These are phyloP conservation scores for Firmiana major DNA, from an alignment of 345 rosid species.

Conservation along the genomic window DNA sequence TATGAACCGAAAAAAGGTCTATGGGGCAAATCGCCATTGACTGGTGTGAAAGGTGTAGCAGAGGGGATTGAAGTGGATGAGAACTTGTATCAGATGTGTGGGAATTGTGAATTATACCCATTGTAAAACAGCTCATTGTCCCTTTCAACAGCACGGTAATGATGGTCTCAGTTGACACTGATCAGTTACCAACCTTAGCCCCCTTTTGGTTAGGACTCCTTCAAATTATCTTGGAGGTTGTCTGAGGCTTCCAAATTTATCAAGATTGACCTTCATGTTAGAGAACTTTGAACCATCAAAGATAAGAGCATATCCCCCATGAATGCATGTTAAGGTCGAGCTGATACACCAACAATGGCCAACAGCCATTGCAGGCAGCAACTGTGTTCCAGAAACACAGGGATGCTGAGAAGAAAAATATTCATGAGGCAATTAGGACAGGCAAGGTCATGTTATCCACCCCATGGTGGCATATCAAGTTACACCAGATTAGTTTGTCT, in stretches of 20 bases:
- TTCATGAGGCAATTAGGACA: neutral
- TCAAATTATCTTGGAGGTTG: neutral
- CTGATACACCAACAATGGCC: neutral
- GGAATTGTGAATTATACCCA: neutral
- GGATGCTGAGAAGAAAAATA: neutral
- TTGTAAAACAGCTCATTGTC: too few relatives aligned
- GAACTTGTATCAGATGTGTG: too few relatives aligned
- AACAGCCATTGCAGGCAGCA: neutral
- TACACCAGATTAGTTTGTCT: conserved; percentile 22
- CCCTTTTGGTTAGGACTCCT: too few relatives aligned
- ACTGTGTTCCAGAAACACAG: neutral
- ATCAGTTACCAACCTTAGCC: neutral
- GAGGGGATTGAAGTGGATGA: neutral
- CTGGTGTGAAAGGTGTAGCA: neutral
- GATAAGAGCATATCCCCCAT: neutral
- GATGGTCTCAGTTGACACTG: neutral
- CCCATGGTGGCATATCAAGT: conserved; percentile 16
- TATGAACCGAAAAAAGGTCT: too few relatives aligned
- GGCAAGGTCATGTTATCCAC: conserved; percentile 4
- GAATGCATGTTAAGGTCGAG: neutral
- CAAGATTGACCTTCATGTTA: neutral
- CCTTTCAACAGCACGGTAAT: neutral
- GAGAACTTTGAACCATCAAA: neutral
- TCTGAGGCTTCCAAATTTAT: neutral
- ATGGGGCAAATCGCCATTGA: too few relatives aligned